phyloP scores from a whole-genome alignment of 257 asterid species.

The Ilex aquifolium region DNA sequence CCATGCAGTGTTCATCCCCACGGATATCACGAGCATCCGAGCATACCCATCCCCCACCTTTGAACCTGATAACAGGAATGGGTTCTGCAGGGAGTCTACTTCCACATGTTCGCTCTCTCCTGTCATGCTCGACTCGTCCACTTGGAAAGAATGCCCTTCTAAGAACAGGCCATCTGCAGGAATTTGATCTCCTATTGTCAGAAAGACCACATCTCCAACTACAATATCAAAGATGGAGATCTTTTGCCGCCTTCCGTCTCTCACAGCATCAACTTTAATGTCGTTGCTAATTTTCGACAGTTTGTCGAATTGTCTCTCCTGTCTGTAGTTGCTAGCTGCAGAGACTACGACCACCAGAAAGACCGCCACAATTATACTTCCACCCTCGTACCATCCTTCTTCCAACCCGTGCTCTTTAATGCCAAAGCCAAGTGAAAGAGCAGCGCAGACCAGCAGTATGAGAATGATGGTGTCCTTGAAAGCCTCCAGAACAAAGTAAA shows the following conservation, averaged over 20 bases:
- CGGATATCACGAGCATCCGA: constrained; percentile 25
- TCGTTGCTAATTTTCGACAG: constrained; percentile 10
- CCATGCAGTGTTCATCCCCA: constrained; percentile 29
- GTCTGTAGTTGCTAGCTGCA: constrained; percentile 11
- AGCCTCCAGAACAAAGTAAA: constrained; percentile 12
- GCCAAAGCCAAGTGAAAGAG: constrained; percentile 19
- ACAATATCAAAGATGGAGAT: constrained; percentile 20
- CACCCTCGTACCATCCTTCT: constrained; percentile 16
- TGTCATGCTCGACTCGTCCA: constrained; percentile 29
- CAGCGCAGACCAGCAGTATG: constrained; percentile 21
- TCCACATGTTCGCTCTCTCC: constrained; percentile 15
- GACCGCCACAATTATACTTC: constrained; percentile 7
- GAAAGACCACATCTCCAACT: constrained; percentile 23
- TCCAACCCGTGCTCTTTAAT: constrained; percentile 9
- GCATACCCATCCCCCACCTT: constrained; percentile 25
- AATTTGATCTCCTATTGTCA: constrained; percentile 25
- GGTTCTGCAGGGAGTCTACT: constrained; percentile 12
- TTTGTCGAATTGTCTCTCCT: constrained; percentile 14
- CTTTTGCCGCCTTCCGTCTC: constrained; percentile 12
- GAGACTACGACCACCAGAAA: constrained; percentile 10
- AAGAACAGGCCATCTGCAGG: constrained; percentile 29
- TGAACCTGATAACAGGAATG: constrained; percentile 21
- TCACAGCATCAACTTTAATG: constrained; percentile 12
- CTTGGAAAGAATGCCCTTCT: constrained; percentile 22
- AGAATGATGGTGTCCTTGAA: constrained; percentile 14